Evolutionary conservation across 352 stramenopile genomes (phyloP), one percentile per base, ranked within the genome.

Genomic region (Phytopythium montanum): DNA sequence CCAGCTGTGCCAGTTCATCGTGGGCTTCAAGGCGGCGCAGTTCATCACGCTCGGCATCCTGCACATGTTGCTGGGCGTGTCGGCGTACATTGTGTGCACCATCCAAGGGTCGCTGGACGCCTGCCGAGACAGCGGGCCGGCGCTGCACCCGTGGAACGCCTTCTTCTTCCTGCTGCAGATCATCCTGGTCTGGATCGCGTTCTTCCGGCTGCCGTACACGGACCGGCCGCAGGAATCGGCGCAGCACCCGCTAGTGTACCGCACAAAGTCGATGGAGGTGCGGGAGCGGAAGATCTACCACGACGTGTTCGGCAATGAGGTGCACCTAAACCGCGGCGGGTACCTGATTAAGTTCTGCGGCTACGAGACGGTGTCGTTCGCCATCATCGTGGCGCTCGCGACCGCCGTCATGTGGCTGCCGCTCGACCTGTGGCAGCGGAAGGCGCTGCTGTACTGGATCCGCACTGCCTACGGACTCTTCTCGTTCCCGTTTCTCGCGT

Each of bases 1-100:
- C 58, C 89, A 96, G 60, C 68, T 97, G n/a, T 96, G 87, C 56
- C 79, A 97, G 59, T 97, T 97, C 41, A 97, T 97, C 51, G 82
- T 97, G 19, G 84, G 86, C 18, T 97, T 97, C 70, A 93, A 97
- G 49, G 80, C 79, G n/a, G 86, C 87, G 7, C 88, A 96, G 62
- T 97, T 97, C 59, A 86, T 97, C 48, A 92, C 86, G 18, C 74
- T 96, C 23, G 90, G 90, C 0, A 69, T 95, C 19, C 64, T 92
- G 56, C 75, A 86, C 56, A 89, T 81, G 44, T 63, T 78, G 18
- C 73, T 88, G 36, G 87, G 85, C 3, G 61, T 94, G 13, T 63
- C 75, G 13, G 61, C 75, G 45, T 96, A 94, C 49, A 76, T 93
- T n/a, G 75, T 68, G 13, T 95, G 87, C 52, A 83, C 90, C 34